phyloP scores from a whole-genome alignment of 2,329 filamentous ascomycete species.

The Curvularia sp. region DNA sequence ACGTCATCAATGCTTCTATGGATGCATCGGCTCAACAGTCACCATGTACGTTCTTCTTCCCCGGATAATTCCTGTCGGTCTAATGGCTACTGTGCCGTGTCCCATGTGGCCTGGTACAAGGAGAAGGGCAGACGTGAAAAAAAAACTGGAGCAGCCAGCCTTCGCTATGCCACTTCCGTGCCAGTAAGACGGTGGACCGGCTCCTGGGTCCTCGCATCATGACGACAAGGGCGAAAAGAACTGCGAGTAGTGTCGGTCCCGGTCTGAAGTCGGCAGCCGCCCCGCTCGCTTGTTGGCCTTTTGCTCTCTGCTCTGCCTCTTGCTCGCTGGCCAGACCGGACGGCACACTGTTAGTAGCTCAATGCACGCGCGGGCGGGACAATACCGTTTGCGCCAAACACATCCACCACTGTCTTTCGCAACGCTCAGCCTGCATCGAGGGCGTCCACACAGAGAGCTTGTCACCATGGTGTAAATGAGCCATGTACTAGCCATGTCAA shows the following conservation, averaged over 20 bases:
- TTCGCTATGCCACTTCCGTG: constrained; percentile 25
- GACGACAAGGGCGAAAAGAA: constrained; percentile 35
- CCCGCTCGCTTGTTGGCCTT: constrained; percentile 22
- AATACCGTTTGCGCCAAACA: constrained; percentile 30
- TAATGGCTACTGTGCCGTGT: constrained; percentile 19
- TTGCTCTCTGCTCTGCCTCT: constrained; percentile 5
- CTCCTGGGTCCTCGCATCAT: constrained; percentile 44
- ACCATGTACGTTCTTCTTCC: background rate
- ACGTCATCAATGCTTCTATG: constrained; percentile 8
- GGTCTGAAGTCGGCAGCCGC: constrained; percentile 31
- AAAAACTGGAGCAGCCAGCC: constrained; percentile 13
- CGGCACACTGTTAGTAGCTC: constrained; percentile 28
- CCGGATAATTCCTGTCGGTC: constrained; percentile 5
- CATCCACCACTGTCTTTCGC: constrained; percentile 13
- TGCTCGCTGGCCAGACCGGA: constrained; percentile 17
- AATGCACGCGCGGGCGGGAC: constrained; percentile 37
- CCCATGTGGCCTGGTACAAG: constrained; percentile 17
- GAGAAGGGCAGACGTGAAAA: background rate
- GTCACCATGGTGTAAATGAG: too few relatives aligned
- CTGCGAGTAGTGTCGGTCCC: constrained; percentile 22
- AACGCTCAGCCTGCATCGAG: constrained; percentile 38
- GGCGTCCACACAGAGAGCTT: too few relatives aligned
- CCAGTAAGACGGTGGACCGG: constrained; percentile 33
- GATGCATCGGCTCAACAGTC: background rate
- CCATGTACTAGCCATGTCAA: background rate